Base-by-base conservation (phyloP, 176 grass and related monocot genomes). In the Aegilops longissima region DNA sequence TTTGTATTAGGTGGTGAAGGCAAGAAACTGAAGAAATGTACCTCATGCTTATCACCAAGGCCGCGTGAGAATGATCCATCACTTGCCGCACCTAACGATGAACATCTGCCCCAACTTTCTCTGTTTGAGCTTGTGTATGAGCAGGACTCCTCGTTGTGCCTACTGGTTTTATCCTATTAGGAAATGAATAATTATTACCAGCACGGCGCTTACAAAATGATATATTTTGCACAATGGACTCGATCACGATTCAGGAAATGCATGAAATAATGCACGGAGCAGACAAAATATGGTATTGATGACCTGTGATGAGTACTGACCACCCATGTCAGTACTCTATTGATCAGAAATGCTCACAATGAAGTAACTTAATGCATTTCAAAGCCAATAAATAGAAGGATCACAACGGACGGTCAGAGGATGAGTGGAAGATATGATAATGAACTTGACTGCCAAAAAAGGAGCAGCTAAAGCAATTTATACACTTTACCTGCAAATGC, bases 41-140 rank as follows among this genome's bases (percentile, higher is more conserved):
- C 93, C 92, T 92, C 90, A 25, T 91, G 84, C 70, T 92, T 93
- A 67, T 93, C 91, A 35, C 89, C 80, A 84, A 31, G 62, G 84
- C 87, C 74, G 30, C 87, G 80, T 51, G 92, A 77, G 42, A 82
- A 85, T 85, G 94, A 98, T 36, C 40, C 88, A 4, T 98, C 92
- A 80, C 90, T 98, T 3, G 62, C 66, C 9, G 79, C 94, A 31
- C 92, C 97, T 76, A 96, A 86, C 88, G 97, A 96, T 75, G 97
- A 98, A 84, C 97, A 94, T 84, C 92, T 91, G 30, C 94, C 96
- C 92, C 82, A 93, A 86, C 94, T 96, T 83, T 94, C 94, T 87
- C 89, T 92, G 34, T 96, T 98, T n/a, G 94, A 98, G 66, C 93
- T 96, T 72, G 93, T 91, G 80, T 77, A 85, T 58, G 97, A 98